Percentiles rank a stretch among this genome's conserved stretches.
phyloP scores from a whole-genome alignment of 208 protist genomes.

The Porcisia hertigi region DNA sequence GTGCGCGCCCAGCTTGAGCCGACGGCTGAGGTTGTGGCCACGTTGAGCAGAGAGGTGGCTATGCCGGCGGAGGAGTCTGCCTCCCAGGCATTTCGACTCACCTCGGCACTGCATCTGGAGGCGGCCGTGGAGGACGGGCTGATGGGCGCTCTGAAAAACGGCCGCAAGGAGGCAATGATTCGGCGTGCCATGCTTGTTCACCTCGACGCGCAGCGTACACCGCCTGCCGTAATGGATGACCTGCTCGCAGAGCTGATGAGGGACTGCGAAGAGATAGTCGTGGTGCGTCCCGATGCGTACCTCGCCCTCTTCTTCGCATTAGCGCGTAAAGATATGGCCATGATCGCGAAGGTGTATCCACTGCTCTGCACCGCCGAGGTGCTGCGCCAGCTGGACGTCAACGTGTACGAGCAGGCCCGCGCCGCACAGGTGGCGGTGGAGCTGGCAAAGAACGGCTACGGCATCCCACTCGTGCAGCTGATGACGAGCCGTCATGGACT shows the following conservation, averaged over 20 bases:
- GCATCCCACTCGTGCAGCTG: conserved; percentile 59
- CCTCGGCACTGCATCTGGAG: conserved; percentile 47
- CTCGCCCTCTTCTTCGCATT: conserved; percentile 61
- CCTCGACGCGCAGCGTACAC: conserved; percentile 40
- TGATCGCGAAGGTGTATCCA: conserved; percentile 26
- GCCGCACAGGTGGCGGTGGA: conserved; percentile 59
- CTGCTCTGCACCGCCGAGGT: conserved; percentile 67
- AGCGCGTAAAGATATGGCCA: conserved; percentile 12
- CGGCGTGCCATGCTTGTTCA: conserved; percentile 73
- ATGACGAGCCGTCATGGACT: conserved; percentile 70
- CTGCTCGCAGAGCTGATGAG: conserved; percentile 53
- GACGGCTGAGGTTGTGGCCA: conserved; percentile 33
- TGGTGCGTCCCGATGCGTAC: conserved; percentile 83
- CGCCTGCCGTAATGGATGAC: conserved; percentile 36
- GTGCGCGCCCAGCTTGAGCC: conserved; percentile 7
- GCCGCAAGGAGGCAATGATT: conserved; percentile 55
- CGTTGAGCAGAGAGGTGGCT: conserved; percentile 66
- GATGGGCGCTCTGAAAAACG: conserved; percentile 46
- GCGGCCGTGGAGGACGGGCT: conserved; percentile 54
- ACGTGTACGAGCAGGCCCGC: conserved; percentile 44
- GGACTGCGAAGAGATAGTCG: conserved; percentile 77
- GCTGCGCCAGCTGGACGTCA: conserved; percentile 51
- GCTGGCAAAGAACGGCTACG: conserved; percentile 52
- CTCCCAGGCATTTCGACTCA: conserved; percentile 59
- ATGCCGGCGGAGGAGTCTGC: conserved; percentile 66